A percentile compares a stretch with the other conserved stretches of the same genome.
phyloP scores from a whole-genome alignment of 2,329 filamentous ascomycete genomes.

The Sclerotiophoma versabilis region DNA sequence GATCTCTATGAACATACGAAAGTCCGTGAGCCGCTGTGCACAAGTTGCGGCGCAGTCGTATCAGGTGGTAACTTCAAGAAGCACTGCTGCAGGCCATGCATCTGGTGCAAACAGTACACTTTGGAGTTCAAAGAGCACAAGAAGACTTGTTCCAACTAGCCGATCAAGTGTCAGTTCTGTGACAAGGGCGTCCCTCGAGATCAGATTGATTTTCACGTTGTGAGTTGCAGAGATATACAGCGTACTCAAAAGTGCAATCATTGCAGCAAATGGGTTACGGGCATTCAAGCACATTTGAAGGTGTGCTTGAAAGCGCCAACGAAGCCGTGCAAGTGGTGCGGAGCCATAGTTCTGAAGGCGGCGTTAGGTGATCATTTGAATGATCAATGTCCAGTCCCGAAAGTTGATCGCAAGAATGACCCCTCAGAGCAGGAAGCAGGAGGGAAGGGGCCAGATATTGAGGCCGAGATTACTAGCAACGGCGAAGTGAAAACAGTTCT shows the following conservation, averaged over 20 bases:
- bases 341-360: neutral
- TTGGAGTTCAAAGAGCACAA: neutral
- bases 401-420: neutral
- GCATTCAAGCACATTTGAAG: neutral
- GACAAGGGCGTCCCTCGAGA: neutral
- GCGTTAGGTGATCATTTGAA: neutral
- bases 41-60: neutral
- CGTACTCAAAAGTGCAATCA: neutral
- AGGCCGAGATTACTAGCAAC: no score
- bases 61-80: neutral
- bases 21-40: neutral
- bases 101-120: neutral
- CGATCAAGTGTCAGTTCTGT: neutral
- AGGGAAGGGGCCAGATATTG: neutral
- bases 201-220: neutral
- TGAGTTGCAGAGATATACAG: neutral
- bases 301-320: neutral
- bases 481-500: no score
- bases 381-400: neutral
- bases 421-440: neutral
- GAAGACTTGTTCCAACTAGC: neutral
- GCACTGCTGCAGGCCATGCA: neutral
- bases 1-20: neutral
- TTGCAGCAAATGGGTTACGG: neutral
- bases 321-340: neutral